These are phyloP conservation scores for Malania oleifera DNA, from an alignment of 164 flowering plant species.

Conservation along the genomic window DNA sequence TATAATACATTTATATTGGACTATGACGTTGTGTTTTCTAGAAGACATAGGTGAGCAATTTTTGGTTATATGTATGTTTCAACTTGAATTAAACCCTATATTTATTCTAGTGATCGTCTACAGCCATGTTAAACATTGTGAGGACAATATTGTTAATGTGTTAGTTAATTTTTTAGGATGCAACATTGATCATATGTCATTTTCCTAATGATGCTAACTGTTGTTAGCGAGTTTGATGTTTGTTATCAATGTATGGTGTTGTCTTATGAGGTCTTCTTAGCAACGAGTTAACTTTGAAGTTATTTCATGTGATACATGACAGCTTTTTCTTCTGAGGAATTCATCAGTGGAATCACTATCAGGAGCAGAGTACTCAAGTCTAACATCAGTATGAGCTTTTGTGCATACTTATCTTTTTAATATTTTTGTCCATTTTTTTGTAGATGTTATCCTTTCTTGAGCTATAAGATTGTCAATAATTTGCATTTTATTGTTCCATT, in stretches of 20 bases:
- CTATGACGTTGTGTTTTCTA: too few relatives aligned
- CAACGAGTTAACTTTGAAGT: background rate
- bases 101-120: too few relatives aligned
- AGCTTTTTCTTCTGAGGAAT: constrained; percentile 85
- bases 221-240: constrained; percentile 3
- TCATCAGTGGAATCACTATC: constrained; percentile 84
- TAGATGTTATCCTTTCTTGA: background rate
- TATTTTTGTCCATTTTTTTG: background rate
- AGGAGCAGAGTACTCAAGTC: constrained; percentile 84
- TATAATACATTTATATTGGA: too few relatives aligned
- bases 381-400: constrained; percentile 82
- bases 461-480: background rate
- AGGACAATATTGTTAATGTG: too few relatives aligned
- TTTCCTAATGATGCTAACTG: too few relatives aligned
- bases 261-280: background rate
- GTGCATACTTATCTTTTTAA: constrained; percentile 15
- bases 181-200: too few relatives aligned
- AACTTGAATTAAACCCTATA: too few relatives aligned
- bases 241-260: constrained; percentile 4
- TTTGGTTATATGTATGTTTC: too few relatives aligned
- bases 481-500: background rate
- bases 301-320: constrained; percentile 15
- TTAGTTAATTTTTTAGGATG: too few relatives aligned
- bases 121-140: too few relatives aligned
- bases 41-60: too few relatives aligned